Evolutionary conservation across 768 basidiomycete genomes (phyloP), one percentile per base, ranked within the genome.

Genomic region (Xanthoconium stramineum): DNA sequence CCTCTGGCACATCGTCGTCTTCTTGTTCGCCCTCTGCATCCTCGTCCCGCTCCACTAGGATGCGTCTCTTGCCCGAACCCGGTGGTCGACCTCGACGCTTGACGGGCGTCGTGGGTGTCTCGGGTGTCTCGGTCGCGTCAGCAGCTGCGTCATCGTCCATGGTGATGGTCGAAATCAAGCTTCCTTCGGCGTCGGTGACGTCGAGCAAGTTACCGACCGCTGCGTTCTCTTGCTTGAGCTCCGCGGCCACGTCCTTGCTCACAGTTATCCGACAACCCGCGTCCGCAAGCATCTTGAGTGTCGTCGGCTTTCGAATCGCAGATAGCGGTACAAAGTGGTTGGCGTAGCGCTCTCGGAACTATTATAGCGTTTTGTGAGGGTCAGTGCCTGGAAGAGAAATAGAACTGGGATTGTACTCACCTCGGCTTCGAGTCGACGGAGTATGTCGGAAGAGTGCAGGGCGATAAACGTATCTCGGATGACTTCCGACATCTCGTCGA

Each of bases 381-480:
- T 33, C 3, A 9, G 13, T 29, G 10, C 20, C 32, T 19, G 37
- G 38, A 56, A 36, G 43, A 35, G 40, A 6, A 33, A 19, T 10
- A 29, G 4, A 9, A 35, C 6, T 17, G 15, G 14, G 37, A 47
- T 20, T 2, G 13, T 36, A 46, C 82, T 50, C 59, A 91, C 91
- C 83, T 98, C 95, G 3, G 76, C 70, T 8, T 83, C 75, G 0
- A 98, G 82, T 62, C 81, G 83, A 20, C 73, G 74, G 6, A 98
- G 81, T 9, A 98, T 83, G 68, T 95, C 87, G 9, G 90, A 88
- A 17, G 88, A 88, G 72, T 99, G 96, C 15, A 98, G 79, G 0
- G 88, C 84, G 55, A 98, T 89, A 71, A 99, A 99, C 1, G 91
- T 93, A 43, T 95, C 89, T 30, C 96, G 88, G 64, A 98, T 96